These are phyloP conservation scores for Leishmania braziliensis DNA, from an alignment of 208 protist genomes.

Conservation along the genomic window DNA sequence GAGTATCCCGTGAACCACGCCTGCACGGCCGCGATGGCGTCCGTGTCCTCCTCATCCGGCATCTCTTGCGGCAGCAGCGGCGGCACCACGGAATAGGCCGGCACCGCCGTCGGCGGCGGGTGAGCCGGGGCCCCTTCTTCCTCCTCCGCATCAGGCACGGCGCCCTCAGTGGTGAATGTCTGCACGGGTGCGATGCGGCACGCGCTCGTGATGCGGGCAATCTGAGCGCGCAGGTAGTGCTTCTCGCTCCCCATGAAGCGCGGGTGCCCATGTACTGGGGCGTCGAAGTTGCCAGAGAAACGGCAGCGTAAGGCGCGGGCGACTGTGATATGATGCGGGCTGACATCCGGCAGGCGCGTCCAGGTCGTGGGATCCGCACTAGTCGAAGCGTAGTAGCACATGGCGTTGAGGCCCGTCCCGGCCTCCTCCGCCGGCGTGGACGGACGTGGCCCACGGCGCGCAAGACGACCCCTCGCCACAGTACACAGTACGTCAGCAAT, in stretches of 20 bases:
- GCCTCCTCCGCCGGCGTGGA: conserved; percentile 55
- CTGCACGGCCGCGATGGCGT: conserved; percentile 59
- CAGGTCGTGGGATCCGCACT: conserved; percentile 78
- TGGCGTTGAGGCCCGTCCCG: conserved; percentile 87
- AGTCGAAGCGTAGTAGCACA: conserved; percentile 88
- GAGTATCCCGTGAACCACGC: conserved; percentile 83
- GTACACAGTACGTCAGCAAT: conserved; percentile 75
- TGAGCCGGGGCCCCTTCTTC: conserved; percentile 41
- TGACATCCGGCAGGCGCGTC: conserved; percentile 91
- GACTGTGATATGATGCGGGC: conserved; percentile 86
- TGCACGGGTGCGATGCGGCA: conserved; percentile 88
- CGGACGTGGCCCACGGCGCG: conserved; percentile 37
- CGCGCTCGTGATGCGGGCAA: conserved; percentile 92
- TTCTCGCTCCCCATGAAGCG: conserved; percentile 92
- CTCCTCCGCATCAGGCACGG: conserved; percentile 84
- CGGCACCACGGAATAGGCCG: conserved; percentile 78
- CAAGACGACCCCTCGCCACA: conserved; percentile 35
- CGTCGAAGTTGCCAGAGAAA: conserved; percentile 93
- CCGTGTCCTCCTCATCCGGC: conserved; percentile 82
- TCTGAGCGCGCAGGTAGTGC: conserved; percentile 95
- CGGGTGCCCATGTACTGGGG: conserved; percentile 85
- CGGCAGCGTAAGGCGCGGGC: conserved; percentile 83
- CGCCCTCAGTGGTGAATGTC: conserved; percentile 82
- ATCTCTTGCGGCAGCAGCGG: conserved; percentile 81
- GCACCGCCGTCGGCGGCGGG: conserved; percentile 62